Evolutionary conservation across 345 rosid genomes (phyloP).

Genomic region (Rhodamnia argentea): DNA sequence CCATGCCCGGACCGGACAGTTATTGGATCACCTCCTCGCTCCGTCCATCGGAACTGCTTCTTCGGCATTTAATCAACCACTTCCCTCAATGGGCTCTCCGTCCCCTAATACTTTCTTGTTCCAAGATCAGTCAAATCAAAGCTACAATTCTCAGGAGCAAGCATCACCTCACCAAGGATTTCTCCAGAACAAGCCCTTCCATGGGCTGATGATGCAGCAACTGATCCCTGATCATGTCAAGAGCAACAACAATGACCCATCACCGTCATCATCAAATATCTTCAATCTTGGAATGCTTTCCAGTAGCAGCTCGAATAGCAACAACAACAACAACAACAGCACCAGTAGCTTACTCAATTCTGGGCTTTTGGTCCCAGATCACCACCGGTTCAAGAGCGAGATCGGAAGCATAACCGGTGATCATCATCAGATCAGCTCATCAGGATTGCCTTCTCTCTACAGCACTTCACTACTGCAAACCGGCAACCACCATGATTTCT

Average conservation of each 20-base stretch:
- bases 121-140: neutral
- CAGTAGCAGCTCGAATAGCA: neutral
- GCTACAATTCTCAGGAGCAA: neutral
- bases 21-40: neutral
- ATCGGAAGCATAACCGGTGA: neutral
- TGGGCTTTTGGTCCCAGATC: neutral
- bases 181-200: neutral
- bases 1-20: neutral
- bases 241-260: neutral
- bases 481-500: constrained; percentile 14
- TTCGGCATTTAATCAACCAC: constrained; percentile 39
- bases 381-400: neutral
- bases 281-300: neutral
- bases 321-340: neutral
- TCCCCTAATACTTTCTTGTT: neutral
- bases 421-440: neutral
- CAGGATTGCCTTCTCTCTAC: neutral
- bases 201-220: neutral
- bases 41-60: constrained; percentile 3
- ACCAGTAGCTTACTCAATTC: neutral
- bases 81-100: constrained; percentile 8
- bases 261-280: neutral
- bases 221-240: neutral
- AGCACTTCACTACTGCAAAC: neutral
- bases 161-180: neutral